Base-by-base conservation (phyloP, 2,329 filamentous ascomycete species). In the Aspergillus phoenicis region DNA sequence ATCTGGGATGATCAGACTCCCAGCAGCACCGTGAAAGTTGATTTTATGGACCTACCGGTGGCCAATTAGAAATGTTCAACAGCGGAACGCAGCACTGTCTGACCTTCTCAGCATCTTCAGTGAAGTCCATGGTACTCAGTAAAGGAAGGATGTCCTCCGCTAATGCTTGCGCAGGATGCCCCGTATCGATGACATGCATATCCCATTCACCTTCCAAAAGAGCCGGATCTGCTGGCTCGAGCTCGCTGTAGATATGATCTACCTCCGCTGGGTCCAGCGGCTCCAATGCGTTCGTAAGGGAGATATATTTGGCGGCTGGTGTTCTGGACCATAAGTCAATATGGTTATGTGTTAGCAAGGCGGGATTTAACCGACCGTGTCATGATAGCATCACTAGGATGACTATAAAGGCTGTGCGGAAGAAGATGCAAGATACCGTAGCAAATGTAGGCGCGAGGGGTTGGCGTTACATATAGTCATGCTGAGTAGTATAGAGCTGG, bases 151-250 rank as follows among this genome's bases (percentile, higher is more conserved):
- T 15, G n/a, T 55, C 52, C 38, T 20, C 39, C 8, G 52, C 52
- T 6, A 55, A 22, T 7, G 38, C 36, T n/a, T 55, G 52, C 11
- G 52, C 52, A 13, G 52, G 52, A 55, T 55, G 38, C 4, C 52
- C 39, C 8, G 52, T 55, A 17, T 55, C 52, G 8, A 55, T 26
- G 1, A 55, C 24, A 30, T 55, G 39, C 38, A 55, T 41, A 26
- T 43, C 28, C 52, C 52, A 55, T 45, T 55, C 52, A 2, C 52
- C 52, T 3, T 43, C 24, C 20, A 55, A 1, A 8, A 13, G 6
- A 1, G 10, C 1, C 0, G 38, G 36, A 8, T 24, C 5, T 2
- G 28, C 52, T n/a, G 38, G 38, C 15, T 28, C 10, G 2, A 55
- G 52, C 13, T 41, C 15, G 13, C 17, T 30, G 52, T 45, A 55